Evolutionary conservation across 169 alveolate species (phyloP), one percentile per base, ranked within the genome.

Genomic region (Plasmodium malariae): DNA sequence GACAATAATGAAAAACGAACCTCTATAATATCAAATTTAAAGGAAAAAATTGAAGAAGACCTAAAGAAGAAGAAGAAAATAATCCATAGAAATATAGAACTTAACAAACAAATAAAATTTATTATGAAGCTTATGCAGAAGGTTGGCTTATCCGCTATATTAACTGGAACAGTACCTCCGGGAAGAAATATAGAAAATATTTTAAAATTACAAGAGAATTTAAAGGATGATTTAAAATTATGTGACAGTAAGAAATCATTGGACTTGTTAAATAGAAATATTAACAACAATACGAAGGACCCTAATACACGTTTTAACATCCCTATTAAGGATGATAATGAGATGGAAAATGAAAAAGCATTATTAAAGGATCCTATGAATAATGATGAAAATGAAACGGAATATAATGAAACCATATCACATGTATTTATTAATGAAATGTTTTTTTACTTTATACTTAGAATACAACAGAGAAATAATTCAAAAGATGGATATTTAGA

Each of bases 91-190:
- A 86, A 86, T 69, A 49, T 86, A n/a, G 92, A 86, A 36, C 87
- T 86, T 26, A 86, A 70, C 57, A 86, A 70, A 34, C 92, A 86
- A 70, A 86, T 86, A 12, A 68, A 71, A 43, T 86, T 86, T 71
- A 71, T 86, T 40, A 86, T 86, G 92, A 86, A 86, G 26, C 74
- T 86, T 30, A 86, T 86, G 92, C 92, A 86, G 51, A 86, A 86
- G 69, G 87, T 86, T 14, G 92, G 92, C 2, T 45, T 86, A 32
- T 69, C 87, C 11, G 45, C 92, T 6, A 86, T 86, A 4, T 36
- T 86, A 57, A 86, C 92, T 36, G 92, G 92, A 3, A 40, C 62
- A 0, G 92, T 86, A 17, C 92, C 92, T 17, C 92, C 92, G 7
- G 92, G 92, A 4, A 14, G 92, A 62, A 86, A 86, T 62, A 59